Percentiles rank a stretch among this genome's conserved stretches.
phyloP scores from a whole-genome alignment of 2,329 filamentous ascomycete genomes.

The Sporothrix pseudoabietina region DNA sequence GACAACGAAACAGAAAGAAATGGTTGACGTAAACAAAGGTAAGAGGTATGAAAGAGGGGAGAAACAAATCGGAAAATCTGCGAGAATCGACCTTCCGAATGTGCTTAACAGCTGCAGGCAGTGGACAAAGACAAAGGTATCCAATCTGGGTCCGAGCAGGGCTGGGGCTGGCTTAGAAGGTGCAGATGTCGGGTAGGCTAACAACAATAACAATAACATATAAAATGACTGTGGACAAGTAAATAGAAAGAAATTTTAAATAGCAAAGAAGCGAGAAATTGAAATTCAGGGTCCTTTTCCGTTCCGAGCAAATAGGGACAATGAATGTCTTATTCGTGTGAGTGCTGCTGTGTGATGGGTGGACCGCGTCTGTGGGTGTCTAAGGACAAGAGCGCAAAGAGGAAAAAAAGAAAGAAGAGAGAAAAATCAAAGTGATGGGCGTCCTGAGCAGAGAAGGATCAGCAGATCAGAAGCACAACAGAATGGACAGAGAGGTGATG shows the following conservation, averaged over 20 bases:
- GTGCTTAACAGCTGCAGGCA: background rate
- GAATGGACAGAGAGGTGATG: background rate
- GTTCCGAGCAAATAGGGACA: background rate
- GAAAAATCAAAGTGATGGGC: slow-evolving; percentile 13
- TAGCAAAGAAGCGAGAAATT: background rate
- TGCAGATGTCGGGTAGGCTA: slow-evolving; percentile 4
- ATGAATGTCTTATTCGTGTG: slow-evolving; percentile 12
- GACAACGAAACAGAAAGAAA: background rate
- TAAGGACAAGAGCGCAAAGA: background rate
- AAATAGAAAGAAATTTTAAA: background rate
- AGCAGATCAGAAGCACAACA: background rate
- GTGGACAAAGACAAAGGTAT: background rate
- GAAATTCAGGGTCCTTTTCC: slow-evolving; percentile 8
- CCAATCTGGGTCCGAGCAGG: background rate
- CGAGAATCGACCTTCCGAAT: slow-evolving; percentile 4
- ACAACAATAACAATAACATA: background rate
- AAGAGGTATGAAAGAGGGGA: background rate
- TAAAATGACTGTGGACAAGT: background rate
- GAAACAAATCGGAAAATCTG: slow-evolving; percentile 1
- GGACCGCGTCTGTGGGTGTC: background rate
- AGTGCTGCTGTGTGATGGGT: slow-evolving; percentile 11
- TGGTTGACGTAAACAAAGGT: background rate
- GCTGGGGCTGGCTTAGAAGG: background rate
- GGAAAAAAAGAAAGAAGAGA: background rate
- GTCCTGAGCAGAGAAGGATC: slow-evolving; percentile 1